A percentile compares a stretch with the other conserved stretches of the same genome.
Conservation (phyloP, 1,284 basidiomycete species). For the Vanrija pseudolonga region DNA sequence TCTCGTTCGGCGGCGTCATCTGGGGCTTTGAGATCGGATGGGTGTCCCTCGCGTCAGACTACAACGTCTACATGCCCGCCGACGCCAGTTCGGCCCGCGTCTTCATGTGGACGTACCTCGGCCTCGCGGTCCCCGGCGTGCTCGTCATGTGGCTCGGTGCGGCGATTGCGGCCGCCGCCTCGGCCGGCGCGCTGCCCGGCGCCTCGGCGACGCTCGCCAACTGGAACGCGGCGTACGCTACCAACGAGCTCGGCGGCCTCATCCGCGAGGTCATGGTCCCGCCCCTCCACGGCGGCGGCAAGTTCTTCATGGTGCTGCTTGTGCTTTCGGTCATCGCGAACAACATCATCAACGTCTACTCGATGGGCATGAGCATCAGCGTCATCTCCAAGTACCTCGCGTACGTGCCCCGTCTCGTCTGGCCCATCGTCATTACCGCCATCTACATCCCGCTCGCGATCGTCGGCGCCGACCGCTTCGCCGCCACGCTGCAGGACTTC, state of each 20-base stretch:
- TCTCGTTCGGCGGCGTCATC: slow-evolving; percentile 44
- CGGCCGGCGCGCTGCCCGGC: slow-evolving; percentile 17
- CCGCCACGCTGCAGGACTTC: slow-evolving; percentile 32
- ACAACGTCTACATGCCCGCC: slow-evolving; percentile 50
- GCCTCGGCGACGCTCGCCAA: slow-evolving; percentile 9
- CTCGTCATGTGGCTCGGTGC: slow-evolving; percentile 46
- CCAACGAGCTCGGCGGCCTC: slow-evolving; percentile 45
- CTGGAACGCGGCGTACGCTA: slow-evolving; percentile 28
- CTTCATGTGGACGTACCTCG: slow-evolving; percentile 46
- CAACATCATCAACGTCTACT: slow-evolving; percentile 45
- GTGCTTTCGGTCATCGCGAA: slow-evolving; percentile 45
- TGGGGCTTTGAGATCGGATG: slow-evolving; percentile 42
- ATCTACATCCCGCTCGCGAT: slow-evolving; percentile 46
- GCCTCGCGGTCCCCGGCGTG: slow-evolving; percentile 46
- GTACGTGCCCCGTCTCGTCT: slow-evolving; percentile 44
- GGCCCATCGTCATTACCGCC: slow-evolving; percentile 44
- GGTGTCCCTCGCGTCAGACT: slow-evolving; percentile 45
- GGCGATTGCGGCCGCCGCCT: slow-evolving; percentile 40
- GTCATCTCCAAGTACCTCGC: slow-evolving; percentile 40
- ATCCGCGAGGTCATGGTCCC: slow-evolving; percentile 41
- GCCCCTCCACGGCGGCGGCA: slow-evolving; percentile 33
- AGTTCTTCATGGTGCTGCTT: slow-evolving; percentile 40
- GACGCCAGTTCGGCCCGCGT: slow-evolving; percentile 41
- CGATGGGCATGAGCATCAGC: slow-evolving; percentile 36
- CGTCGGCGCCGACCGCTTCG: slow-evolving; percentile 44